Evolutionary conservation across 2,329 filamentous ascomycete species (phyloP), one percentile per base, ranked within the genome.

Genomic region (Epichloe typhina): DNA sequence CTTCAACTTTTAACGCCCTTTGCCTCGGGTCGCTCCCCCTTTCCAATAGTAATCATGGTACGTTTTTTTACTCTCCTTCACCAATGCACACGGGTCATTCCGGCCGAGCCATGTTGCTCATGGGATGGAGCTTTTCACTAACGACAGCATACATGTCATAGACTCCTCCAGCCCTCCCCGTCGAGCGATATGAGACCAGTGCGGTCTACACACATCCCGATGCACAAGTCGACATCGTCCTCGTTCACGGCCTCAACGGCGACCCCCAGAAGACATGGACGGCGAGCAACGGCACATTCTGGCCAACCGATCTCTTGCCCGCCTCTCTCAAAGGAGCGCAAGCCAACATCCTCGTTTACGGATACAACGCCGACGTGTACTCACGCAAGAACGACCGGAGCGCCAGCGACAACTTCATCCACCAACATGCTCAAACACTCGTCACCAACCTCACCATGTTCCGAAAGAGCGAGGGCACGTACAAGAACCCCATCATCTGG

Each of bases 231-330:
- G 79, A 82, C 58, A 79, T 88, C 41, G 76, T 88, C 26, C 77
- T 88, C 54, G 80, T 88, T 33, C 84, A 88, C 59, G 84, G 84
- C 37, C 73, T 79, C 51, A 86, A 86, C 62, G 84, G 84, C 35
- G 68, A 80, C 23, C 82, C 0, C 0, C 69, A 77, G 46, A 73
- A 73, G 54, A 84, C 83, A 44, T 88, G 84, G 76, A 75, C 71
- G 3, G 66, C 74, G 17, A 67, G 66, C 55, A 74, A 79, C 54
- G 73, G 73, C 39, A 70, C 79, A 33, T 87, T 83, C 65, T 88
- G 84, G 84, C 84, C 84, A 0, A 67, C 72, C 12, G 79, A 87
- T 54, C 72, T 88, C 13, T 72, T 88, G 1, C 83, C 84, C 0
- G 62, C 67, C 1, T 73, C 82, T 2, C 68, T 88, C 15, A 73